Evolutionary conservation across 352 stramenopile genomes (phyloP), one percentile per base, ranked within the genome.

Genomic region (Globisporangium canariense): DNA sequence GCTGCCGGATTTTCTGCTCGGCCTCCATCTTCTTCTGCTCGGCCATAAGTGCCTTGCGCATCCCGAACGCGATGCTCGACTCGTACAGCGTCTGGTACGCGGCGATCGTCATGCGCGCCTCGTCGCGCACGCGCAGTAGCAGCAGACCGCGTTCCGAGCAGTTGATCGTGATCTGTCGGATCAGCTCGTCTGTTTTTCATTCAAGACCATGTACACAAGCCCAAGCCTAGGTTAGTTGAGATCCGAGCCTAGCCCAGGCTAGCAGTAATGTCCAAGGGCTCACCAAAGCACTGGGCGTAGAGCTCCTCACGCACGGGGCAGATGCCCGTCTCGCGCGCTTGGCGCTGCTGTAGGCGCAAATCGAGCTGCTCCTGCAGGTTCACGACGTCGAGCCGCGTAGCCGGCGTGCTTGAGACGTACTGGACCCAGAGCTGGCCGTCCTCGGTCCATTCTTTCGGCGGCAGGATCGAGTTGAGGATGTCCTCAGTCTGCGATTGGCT

Each of bases 1-100:
- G 67, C n/a, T 86, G 67, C 38, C 81, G 81, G 60, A 97, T 93
- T 38, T 87, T 85, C 45, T 89, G 78, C 64, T 96, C 76, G 22
- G 93, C 81, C 56, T 97, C 86, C 66, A 92, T 90, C 68, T 96
- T 96, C 54, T 85, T 87, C 62, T 98, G 93, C 75, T 98, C 89
- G 9, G 89, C 88, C 78, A 97, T 96, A 10, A 98, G 77, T 28
- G 93, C 91, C 73, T 98, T 98, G 64, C 93, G 85, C 81, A 98
- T 97, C 36, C 91, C 92, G 63, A 97, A 98, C 13, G 92, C 91
- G 53, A 98, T 97, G 47, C 78, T 93, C 20, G 78, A 93, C 70
- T 98, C 91, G 69, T 98, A 98, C 57, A 98, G 69, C 18, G 89
- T 97, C 73, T 97, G 89, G 64, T 98, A 98, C 14, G 92, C 90